Evolutionary conservation across 257 asterid genomes (phyloP).

Genomic region (Ophiorrhiza pumila): DNA sequence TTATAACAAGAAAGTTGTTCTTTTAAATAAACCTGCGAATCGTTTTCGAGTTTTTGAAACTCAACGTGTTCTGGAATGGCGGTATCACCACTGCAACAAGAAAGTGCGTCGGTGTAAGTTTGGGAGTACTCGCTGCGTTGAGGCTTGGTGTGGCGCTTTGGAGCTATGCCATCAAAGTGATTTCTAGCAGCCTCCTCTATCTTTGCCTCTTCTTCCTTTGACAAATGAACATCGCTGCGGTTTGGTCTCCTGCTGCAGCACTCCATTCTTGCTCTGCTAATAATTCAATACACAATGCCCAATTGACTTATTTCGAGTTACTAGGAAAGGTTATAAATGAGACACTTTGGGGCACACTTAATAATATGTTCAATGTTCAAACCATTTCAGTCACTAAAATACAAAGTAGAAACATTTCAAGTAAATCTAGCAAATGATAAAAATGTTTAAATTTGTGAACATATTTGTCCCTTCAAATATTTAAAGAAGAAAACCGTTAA

Average conservation of each 20-base stretch:
- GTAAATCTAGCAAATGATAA: too few species aligned
- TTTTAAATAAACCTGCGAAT: constrained; percentile 46
- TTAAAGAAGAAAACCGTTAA: too few species aligned
- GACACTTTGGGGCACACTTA: too few species aligned
- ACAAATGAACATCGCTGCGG: constrained; percentile 75
- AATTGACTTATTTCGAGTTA: neutral
- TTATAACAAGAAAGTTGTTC: neutral
- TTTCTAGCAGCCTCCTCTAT: constrained; percentile 58
- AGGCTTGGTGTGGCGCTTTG: constrained; percentile 87
- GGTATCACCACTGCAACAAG: constrained; percentile 17
- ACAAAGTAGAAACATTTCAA: too few species aligned
- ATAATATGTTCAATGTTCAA: too few species aligned
- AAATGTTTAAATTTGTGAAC: too few species aligned
- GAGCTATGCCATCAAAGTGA: constrained; percentile 66
- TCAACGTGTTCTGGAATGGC: constrained; percentile 51
- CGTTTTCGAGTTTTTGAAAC: constrained; percentile 67
- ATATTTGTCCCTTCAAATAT: too few species aligned
- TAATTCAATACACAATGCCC: neutral
- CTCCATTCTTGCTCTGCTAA: constrained; percentile 10
- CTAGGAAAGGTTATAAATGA: neutral
- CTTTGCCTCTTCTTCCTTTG: constrained; percentile 57
- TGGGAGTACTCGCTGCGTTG: constrained; percentile 81
- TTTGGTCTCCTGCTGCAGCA: constrained; percentile 36
- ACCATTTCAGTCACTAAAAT: too few species aligned
- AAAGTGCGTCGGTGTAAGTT: constrained; percentile 43